Conservation (phyloP, 2,329 filamentous ascomycete genomes). For the Didymellaceae sp. region DNA sequence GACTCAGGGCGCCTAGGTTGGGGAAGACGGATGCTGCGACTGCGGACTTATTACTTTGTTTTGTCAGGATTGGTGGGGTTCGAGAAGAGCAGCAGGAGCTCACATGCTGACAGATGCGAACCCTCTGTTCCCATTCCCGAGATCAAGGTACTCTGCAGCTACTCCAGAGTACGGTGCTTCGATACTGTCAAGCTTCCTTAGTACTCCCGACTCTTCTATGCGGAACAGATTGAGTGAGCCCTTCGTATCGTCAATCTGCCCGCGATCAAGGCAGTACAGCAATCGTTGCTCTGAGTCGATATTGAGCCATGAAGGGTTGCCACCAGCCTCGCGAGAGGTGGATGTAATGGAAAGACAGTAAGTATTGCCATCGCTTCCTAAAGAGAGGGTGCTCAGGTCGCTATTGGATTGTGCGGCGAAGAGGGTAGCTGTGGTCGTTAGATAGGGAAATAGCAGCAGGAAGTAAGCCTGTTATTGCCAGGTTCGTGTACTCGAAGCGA, state of each 20-base stretch:
- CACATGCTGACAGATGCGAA: slow-evolving; percentile 23
- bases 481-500: not conserved
- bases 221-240: slow-evolving; percentile 21
- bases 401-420: slow-evolving; percentile 24
- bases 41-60: slow-evolving; percentile 16
- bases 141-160: slow-evolving; percentile 15
- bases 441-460: not conserved
- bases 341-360: slow-evolving; percentile 18
- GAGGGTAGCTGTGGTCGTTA: slow-evolving; percentile 14
- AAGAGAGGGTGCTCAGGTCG: slow-evolving; percentile 18
- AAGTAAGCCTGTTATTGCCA: not conserved
- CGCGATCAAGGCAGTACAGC: slow-evolving; percentile 25
- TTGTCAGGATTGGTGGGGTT: not conserved
- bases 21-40: slow-evolving; percentile 17
- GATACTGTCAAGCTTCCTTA: slow-evolving; percentile 15
- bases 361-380: slow-evolving; percentile 1
- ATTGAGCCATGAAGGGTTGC: slow-evolving; percentile 20
- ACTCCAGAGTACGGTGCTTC: slow-evolving; percentile 24
- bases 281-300: slow-evolving; percentile 18
- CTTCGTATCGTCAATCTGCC: slow-evolving; percentile 8
- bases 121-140: slow-evolving; percentile 4
- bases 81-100: not conserved
- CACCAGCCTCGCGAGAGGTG: slow-evolving; percentile 12
- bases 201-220: slow-evolving; percentile 7
- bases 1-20: slow-evolving; percentile 4